Base-by-base conservation (phyloP, 2,329 filamentous ascomycete genomes). In the Tolypocladium tropicale region DNA sequence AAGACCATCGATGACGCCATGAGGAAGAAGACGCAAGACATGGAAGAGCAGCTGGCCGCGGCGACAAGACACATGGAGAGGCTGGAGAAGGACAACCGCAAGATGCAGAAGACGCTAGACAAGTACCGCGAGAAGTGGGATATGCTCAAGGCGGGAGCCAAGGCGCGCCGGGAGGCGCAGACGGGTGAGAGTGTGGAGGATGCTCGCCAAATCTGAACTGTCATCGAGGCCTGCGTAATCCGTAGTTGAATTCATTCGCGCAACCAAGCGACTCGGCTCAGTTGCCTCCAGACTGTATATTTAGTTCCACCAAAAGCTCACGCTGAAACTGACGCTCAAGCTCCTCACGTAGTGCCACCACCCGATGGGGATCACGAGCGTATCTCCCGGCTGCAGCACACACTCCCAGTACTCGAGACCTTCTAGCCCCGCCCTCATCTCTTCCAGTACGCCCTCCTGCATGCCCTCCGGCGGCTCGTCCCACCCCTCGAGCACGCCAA, bases 341-440 rank as follows among this genome's bases (percentile, higher is more conserved):
- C 90, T 90, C 58, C 89, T 79, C 4, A 97, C 89, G 70, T 96
- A 97, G 75, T 99, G 94, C 94, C 94, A 99, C 93, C 94, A 99
- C 0, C 93, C 94, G 6, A 90, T 79, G 0, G 94, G 94, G 54
- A 99, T 89, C 68, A 96, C 94, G 54, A 99, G 68, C 60, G 85
- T 88, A 54, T 99, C 91, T 0, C 93, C 94, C 1, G 88, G 86
- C 33, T 80, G 82, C 6, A 99, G 73, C 1, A 97, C 79, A 56
- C 85, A 85, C 65, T 99, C 94, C 36, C 88, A 72, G 66, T 87
- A 93, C 55, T 80, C 74, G 2, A 88, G 77, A 0, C 77, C 69
- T 52, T 69, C 69, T 60, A 95, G 89, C 0, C 72, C 72, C 64
- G 53, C 66, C 62, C 57, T 75, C 67, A 72, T 68, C 18, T 66